Conservation (phyloP, 768 basidiomycete genomes). For the Podaxis rugospora region DNA sequence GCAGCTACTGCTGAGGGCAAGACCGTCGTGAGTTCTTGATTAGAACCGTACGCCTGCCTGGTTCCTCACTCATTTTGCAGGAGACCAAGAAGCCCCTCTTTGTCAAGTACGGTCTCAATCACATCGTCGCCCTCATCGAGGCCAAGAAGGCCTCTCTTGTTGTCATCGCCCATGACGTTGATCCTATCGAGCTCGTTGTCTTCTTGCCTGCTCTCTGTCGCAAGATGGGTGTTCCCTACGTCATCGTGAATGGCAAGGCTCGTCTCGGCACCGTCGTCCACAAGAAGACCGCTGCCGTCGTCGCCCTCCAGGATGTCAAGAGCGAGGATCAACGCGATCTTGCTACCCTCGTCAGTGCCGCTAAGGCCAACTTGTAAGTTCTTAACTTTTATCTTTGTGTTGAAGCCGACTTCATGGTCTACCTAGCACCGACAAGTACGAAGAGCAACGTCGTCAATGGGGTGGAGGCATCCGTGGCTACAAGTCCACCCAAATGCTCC, state of each 20-base stretch:
- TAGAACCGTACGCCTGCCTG: neutral
- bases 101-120: slow-evolving; percentile 97
- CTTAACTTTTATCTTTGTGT: neutral
- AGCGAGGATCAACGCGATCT: slow-evolving; percentile 93
- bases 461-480: slow-evolving; percentile 94
- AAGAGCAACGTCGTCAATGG: slow-evolving; percentile 89
- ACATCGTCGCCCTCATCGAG: slow-evolving; percentile 92
- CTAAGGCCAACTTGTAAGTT: slow-evolving; percentile 96
- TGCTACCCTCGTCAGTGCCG: slow-evolving; percentile 85
- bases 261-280: slow-evolving; percentile 97
- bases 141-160: slow-evolving; percentile 97
- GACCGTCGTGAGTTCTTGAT: slow-evolving; percentile 12
- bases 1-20: slow-evolving; percentile 79
- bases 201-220: slow-evolving; percentile 97
- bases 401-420: slow-evolving; percentile 3
- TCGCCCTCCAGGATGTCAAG: slow-evolving; percentile 90
- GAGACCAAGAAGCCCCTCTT: slow-evolving; percentile 93
- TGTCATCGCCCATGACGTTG: slow-evolving; percentile 95
- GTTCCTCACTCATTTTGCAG: slow-evolving; percentile 24
- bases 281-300: slow-evolving; percentile 95
- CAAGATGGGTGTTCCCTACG: slow-evolving; percentile 99
- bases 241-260: slow-evolving; percentile 97
- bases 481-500: slow-evolving; percentile 91
- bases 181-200: slow-evolving; percentile 98
- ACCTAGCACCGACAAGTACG: slow-evolving; percentile 83